These are phyloP conservation scores for Pythium biforme DNA, from an alignment of 352 stramenopile species.

Conservation along the genomic window DNA sequence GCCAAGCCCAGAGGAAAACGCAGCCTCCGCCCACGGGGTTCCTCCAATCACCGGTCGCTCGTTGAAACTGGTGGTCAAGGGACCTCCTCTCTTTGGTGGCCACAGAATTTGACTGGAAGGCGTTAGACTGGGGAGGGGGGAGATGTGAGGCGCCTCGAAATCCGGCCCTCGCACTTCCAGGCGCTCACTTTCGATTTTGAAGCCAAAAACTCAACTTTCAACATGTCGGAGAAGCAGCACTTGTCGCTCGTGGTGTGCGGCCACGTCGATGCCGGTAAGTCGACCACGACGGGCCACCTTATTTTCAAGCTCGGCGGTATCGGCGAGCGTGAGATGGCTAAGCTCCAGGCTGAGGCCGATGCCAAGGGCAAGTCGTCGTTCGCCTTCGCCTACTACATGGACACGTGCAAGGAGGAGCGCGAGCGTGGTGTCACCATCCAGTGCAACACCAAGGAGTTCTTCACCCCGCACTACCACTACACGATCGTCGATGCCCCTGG, in stretches of 20 bases:
- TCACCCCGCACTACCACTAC: conserved; percentile 96
- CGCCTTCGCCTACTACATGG: conserved; percentile 99
- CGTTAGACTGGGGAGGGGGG: not conserved
- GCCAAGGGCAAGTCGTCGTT: conserved; percentile 97
- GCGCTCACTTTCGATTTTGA: conserved; percentile 30
- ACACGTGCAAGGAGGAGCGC: conserved; percentile 98
- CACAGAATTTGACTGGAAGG: conserved; percentile 20
- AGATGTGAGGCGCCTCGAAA: not conserved
- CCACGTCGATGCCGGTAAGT: conserved; percentile 98
- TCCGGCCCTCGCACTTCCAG: no score
- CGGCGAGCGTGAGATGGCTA: conserved; percentile 98
- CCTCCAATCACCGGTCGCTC: conserved; percentile 12
- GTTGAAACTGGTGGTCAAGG: conserved; percentile 24
- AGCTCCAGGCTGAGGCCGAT: conserved; percentile 96
- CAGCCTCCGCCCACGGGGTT: not conserved
- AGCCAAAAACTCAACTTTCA: conserved; percentile 43
- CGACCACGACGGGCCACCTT: conserved; percentile 97
- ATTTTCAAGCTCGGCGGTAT: conserved; percentile 99
- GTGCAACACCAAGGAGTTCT: conserved; percentile 93
- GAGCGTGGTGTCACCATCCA: conserved; percentile 98
- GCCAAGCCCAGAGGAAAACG: no score
- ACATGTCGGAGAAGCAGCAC: conserved; percentile 76
- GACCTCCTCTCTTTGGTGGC: conserved; percentile 7
- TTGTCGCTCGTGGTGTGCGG: conserved; percentile 95
- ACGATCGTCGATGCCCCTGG: conserved; percentile 98